These are phyloP conservation scores for Actinidia chinensis DNA, from an alignment of 179 eudicot species.

Conservation along the genomic window DNA sequence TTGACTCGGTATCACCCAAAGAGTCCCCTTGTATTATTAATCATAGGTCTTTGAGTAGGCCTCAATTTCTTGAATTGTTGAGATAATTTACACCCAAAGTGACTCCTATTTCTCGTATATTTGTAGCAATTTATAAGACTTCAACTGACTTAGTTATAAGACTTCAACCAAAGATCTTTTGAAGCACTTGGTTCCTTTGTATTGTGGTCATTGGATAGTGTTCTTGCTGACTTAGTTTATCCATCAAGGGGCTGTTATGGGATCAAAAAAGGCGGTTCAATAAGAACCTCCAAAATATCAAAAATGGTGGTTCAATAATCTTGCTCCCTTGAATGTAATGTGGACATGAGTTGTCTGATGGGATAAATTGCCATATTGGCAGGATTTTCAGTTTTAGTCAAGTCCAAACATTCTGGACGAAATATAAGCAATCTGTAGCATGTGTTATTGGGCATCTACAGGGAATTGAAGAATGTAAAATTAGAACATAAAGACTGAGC, in stretches of 20 bases:
- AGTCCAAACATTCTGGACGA: not conserved
- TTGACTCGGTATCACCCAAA: too few relatives aligned
- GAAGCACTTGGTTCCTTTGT: constrained; percentile 46
- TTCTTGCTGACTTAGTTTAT: constrained; percentile 37
- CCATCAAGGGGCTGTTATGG: constrained; percentile 35
- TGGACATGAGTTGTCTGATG: not conserved
- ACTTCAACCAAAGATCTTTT: constrained; percentile 39
- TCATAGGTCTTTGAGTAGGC: too few relatives aligned
- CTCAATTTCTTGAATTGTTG: too few relatives aligned
- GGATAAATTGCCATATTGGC: not conserved
- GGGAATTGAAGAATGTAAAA: not conserved
- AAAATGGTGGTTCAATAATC: not conserved
- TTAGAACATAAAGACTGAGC: not conserved
- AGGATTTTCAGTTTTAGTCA: not conserved
- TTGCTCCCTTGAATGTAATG: not conserved
- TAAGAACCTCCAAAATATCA: constrained; percentile 40
- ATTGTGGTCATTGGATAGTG: constrained; percentile 39
- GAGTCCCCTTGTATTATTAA: too few relatives aligned
- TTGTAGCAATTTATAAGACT: constrained; percentile 43
- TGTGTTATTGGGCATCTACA: not conserved
- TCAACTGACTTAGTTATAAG: constrained; percentile 50
- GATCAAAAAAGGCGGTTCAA: constrained; percentile 34
- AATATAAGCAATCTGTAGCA: not conserved
- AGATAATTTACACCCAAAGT: too few relatives aligned
- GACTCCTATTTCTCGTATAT: constrained; percentile 49